These are phyloP conservation scores for Lachancea dasiensis DNA, from an alignment of 805 yeast genomes.

Conservation along the genomic window DNA sequence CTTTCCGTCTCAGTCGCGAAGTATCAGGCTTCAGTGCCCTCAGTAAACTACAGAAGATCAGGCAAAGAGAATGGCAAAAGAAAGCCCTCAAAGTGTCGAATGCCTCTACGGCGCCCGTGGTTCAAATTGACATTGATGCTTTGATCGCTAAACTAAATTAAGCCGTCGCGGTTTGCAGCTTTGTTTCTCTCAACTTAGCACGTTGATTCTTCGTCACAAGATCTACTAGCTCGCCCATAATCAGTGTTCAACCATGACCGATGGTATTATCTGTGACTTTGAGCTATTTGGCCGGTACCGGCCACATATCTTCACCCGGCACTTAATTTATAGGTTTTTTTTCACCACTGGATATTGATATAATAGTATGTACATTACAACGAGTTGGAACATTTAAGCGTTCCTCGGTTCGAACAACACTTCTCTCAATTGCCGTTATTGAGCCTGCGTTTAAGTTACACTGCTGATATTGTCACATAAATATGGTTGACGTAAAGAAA, in stretches of 20 bases:
- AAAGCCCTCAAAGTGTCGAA: constrained; percentile 42
- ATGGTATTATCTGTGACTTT: too few relatives aligned
- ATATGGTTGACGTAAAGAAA: constrained; percentile 39
- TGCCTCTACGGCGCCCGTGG: constrained; percentile 58
- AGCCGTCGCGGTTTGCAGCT: too few relatives aligned
- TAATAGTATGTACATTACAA: too few relatives aligned
- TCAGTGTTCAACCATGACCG: too few relatives aligned
- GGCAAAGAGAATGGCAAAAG: constrained; percentile 45
- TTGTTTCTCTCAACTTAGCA: too few relatives aligned
- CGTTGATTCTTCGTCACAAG: too few relatives aligned
- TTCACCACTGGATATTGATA: too few relatives aligned
- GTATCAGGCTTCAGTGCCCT: constrained; percentile 71
- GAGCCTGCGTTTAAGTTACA: too few relatives aligned
- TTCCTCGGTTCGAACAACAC: too few relatives aligned
- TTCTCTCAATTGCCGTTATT: too few relatives aligned
- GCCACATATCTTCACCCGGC: constrained; percentile 1
- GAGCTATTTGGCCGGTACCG: constrained; percentile 9
- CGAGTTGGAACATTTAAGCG: too few relatives aligned
- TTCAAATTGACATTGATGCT: constrained; percentile 68
- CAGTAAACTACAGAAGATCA: constrained; percentile 59
- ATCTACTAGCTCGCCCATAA: too few relatives aligned
- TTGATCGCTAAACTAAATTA: constrained; percentile 62
- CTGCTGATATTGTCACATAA: neutral
- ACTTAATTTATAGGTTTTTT: constrained; percentile 1
- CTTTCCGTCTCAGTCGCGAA: constrained; percentile 64